phyloP scores from a whole-genome alignment of 1,284 basidiomycete species.

The Cutaneotrichosporon sp. region DNA sequence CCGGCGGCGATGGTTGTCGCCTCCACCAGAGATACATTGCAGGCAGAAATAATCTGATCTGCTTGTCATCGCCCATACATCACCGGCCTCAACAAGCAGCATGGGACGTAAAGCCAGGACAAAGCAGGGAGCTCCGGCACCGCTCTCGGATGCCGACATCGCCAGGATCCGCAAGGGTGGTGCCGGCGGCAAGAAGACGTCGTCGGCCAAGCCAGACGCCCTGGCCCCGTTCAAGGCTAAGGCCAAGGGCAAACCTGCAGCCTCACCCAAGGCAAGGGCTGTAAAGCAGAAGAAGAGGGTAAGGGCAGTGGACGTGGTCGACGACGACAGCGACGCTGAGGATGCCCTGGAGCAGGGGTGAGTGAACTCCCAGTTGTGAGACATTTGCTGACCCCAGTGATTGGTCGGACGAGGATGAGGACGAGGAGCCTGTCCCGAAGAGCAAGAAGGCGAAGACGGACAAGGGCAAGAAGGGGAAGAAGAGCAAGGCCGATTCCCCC shows the following conservation, averaged over 20 bases:
- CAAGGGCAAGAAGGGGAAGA: constrained; percentile 41
- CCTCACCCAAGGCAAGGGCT: constrained; percentile 23
- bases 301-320: constrained; percentile 38
- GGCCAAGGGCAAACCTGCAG: constrained; percentile 24
- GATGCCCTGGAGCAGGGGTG: constrained; percentile 42
- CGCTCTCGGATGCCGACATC: constrained; percentile 52
- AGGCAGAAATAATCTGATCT: not conserved
- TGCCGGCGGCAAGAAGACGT: constrained; percentile 33
- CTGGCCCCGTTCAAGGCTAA: constrained; percentile 26
- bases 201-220: constrained; percentile 18
- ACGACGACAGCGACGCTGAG: constrained; percentile 43
- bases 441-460: constrained; percentile 59
- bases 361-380: constrained; percentile 5
- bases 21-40: not conserved
- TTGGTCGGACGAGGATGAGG: constrained; percentile 51
- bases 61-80: not conserved
- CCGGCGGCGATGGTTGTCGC: not conserved
- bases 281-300: constrained; percentile 26
- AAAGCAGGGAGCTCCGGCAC: constrained; percentile 74
- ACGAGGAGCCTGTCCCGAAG: constrained; percentile 48
- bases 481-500: constrained; percentile 36
- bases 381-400: constrained; percentile 27
- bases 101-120: constrained; percentile 85
- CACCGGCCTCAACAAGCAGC: not conserved
- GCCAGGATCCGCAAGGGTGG: constrained; percentile 12